Evolutionary conservation across 345 rosid species (phyloP).

Genomic region (Dipteronia sinensis): DNA sequence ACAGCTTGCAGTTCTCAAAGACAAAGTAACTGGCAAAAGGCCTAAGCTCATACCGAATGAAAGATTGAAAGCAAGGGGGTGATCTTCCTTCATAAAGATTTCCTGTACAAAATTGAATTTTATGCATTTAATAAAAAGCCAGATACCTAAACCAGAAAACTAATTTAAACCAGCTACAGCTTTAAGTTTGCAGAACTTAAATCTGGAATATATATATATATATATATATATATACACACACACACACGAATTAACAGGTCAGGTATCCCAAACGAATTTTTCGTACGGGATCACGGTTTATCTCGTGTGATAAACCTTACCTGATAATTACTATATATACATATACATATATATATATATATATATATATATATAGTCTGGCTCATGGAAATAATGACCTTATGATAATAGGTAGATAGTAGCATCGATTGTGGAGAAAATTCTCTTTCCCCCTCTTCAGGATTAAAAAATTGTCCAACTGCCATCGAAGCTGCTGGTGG

Average conservation of each 20-base stretch:
- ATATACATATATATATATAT: too few relatives aligned
- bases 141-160: conserved; percentile 24
- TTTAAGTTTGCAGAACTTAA: conserved; percentile 8
- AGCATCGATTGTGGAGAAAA: conserved; percentile 69
- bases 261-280: too few relatives aligned
- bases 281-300: too few relatives aligned
- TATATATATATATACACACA: too few relatives aligned
- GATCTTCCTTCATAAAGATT: conserved; percentile 75
- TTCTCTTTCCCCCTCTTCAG: conserved; percentile 67
- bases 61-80: conserved; percentile 80
- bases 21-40: conserved; percentile 72
- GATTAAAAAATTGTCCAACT: conserved; percentile 96
- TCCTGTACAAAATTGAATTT: conserved; percentile 54
- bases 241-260: too few relatives aligned
- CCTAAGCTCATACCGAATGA: conserved; percentile 86
- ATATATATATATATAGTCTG: conserved; percentile 12
- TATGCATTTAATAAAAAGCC: conserved; percentile 28
- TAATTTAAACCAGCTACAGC: conserved; percentile 13
- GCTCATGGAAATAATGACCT: conserved; percentile 52
- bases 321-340: too few relatives aligned
- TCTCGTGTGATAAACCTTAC: too few relatives aligned
- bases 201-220: conserved; percentile 13
- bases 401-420: conserved; percentile 61
- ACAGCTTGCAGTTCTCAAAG: conserved; percentile 79
- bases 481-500: conserved; percentile 99